Conservation (phyloP, 805 yeast genomes). For the Lipomyces starkeyi region DNA sequence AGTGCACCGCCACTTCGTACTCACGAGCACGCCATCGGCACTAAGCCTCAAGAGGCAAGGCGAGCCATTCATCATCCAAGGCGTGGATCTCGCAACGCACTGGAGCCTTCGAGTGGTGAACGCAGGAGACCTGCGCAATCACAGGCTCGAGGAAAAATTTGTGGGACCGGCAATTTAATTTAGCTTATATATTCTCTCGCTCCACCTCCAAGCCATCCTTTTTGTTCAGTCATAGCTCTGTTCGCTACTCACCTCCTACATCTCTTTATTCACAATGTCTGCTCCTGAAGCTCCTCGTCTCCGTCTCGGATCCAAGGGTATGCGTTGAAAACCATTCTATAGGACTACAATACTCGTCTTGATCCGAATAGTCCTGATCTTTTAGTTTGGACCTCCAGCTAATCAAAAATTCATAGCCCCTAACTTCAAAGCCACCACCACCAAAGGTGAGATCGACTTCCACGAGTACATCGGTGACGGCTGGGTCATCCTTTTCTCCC, state of each 20-base stretch:
- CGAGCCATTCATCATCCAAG: background rate
- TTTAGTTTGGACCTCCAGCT: background rate
- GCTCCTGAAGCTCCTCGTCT: conserved; percentile 18
- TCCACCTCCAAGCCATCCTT: too few species aligned
- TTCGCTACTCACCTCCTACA: background rate
- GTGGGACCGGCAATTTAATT: background rate
- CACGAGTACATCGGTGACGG: conserved; percentile 84
- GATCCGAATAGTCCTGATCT: background rate
- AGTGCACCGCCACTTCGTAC: background rate
- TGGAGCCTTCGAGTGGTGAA: background rate
- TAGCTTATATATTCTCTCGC: background rate
- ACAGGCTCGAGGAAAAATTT: background rate
- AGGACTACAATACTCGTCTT: background rate
- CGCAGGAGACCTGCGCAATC: too few species aligned
- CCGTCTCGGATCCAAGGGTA: conserved; percentile 21
- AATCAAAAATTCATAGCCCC: conserved; percentile 62
- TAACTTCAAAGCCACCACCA: conserved; percentile 81
- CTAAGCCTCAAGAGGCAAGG: background rate
- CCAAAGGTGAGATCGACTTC: conserved; percentile 83
- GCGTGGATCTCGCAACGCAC: background rate
- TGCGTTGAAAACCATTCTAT: too few species aligned
- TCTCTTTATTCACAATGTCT: background rate
- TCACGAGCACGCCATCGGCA: background rate
- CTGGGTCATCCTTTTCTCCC: conserved; percentile 91
- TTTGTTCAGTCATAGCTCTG: too few species aligned